These are phyloP conservation scores for Penicillium cosmopolitanum DNA, from an alignment of 495 filamentous ascomycete genomes.

Conservation along the genomic window DNA sequence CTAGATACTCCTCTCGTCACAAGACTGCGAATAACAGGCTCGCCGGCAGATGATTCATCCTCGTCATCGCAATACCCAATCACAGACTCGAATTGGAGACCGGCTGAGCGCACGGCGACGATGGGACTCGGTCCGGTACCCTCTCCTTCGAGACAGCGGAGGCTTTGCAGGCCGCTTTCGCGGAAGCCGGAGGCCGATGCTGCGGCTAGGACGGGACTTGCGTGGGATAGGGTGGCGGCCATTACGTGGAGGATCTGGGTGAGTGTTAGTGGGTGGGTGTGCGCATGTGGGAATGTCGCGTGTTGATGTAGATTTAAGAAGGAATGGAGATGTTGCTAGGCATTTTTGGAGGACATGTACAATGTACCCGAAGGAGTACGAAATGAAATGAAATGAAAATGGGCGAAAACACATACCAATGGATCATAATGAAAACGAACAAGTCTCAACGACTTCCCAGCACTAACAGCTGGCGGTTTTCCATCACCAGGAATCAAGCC, in stretches of 20 bases:
- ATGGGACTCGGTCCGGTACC: conserved; percentile 59
- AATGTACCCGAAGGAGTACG: not conserved
- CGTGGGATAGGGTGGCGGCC: conserved; percentile 69
- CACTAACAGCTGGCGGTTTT: conserved; percentile 21
- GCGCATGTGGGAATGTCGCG: no score
- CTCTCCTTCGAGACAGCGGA: conserved; percentile 41
- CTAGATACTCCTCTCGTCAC: conserved; percentile 64
- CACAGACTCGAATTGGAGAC: conserved; percentile 76
- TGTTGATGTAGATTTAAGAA: no score
- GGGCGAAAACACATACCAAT: conserved; percentile 63
- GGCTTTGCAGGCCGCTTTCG: conserved; percentile 73
- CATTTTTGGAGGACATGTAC: not conserved
- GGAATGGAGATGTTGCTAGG: not conserved
- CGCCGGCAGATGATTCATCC: conserved; percentile 18
- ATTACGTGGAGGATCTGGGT: conserved; percentile 84
- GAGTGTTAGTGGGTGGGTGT: not conserved
- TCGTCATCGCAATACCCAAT: conserved; percentile 61
- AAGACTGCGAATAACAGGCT: conserved; percentile 39
- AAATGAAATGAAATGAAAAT: conserved; percentile 6
- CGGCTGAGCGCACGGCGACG: conserved; percentile 80
- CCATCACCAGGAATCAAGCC: conserved; percentile 39
- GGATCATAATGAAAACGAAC: conserved; percentile 94
- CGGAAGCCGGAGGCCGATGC: conserved; percentile 83
- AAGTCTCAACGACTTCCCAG: conserved; percentile 49
- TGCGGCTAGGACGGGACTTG: conserved; percentile 70